Conservation (phyloP, 306 rosid species). For the Pyrus bretschneideri region DNA sequence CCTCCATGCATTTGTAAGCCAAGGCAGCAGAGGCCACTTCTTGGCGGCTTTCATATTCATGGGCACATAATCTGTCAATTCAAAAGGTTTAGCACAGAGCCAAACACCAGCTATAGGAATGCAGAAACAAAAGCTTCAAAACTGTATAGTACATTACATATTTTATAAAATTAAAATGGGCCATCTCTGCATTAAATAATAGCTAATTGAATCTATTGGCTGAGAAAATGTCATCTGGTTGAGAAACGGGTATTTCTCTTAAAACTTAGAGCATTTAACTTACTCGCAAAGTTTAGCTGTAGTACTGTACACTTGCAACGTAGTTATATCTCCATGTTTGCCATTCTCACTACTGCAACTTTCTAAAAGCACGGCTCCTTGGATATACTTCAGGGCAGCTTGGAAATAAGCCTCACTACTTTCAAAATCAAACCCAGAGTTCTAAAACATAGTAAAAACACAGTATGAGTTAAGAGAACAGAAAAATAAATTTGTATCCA, state of each 20-base stretch:
- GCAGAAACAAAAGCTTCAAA: conserved; percentile 16
- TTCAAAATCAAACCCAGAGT: conserved; percentile 61
- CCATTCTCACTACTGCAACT: conserved; percentile 39
- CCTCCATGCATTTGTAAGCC: conserved; percentile 93
- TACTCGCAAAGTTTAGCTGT: conserved; percentile 75
- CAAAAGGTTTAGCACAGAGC: conserved; percentile 7
- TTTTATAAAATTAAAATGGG: not conserved
- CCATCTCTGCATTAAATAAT: conserved; percentile 1
- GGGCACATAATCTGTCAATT: conserved; percentile 66
- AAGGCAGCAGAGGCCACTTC: conserved; percentile 83
- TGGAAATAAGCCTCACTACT: conserved; percentile 76
- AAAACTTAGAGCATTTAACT: conserved; percentile 8
- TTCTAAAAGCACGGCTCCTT: conserved; percentile 63
- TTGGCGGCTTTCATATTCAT: conserved; percentile 47
- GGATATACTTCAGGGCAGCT: conserved; percentile 87
- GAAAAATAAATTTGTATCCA: conserved; percentile 9
- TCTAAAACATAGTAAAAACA: conserved; percentile 29
- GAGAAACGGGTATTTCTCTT: not conserved
- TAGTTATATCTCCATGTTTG: conserved; percentile 54
- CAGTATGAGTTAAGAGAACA: conserved; percentile 8
- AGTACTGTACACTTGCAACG: conserved; percentile 48
- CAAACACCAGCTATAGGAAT: not conserved
- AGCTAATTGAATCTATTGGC: conserved; percentile 1
- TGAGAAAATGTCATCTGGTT: not conserved
- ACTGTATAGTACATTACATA: not conserved